These are phyloP conservation scores for Blastobotrys arbuscula DNA, from an alignment of 1,139 yeast genomes.

Conservation along the genomic window DNA sequence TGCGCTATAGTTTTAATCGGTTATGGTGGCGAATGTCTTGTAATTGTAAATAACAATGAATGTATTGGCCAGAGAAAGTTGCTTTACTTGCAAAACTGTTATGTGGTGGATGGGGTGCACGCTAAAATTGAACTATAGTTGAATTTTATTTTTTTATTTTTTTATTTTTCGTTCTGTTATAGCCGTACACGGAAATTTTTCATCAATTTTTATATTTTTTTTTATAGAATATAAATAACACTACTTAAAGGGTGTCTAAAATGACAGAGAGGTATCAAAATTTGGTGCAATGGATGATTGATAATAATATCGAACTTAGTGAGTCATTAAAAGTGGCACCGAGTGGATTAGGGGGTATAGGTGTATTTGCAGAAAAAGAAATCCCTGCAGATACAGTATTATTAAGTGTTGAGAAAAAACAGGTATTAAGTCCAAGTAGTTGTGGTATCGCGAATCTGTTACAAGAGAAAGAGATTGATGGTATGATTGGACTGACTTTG, in stretches of 20 bases:
- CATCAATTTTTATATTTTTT: too few relatives aligned
- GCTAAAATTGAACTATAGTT: too few relatives aligned
- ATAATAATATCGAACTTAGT: constrained; percentile 26
- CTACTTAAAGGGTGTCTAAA: too few relatives aligned
- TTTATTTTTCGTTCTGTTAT: neutral
- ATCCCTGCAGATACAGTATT: constrained; percentile 33
- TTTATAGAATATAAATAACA: too few relatives aligned
- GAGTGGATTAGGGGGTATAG: constrained; percentile 62
- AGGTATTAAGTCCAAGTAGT: constrained; percentile 32
- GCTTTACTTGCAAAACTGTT: too few relatives aligned
- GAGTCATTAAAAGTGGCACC: constrained; percentile 38
- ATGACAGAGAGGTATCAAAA: constrained; percentile 17
- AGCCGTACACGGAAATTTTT: too few relatives aligned
- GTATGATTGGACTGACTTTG: constrained; percentile 61
- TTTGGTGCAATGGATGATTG: constrained; percentile 29
- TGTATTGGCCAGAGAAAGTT: too few relatives aligned
- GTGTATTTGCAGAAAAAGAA: constrained; percentile 56
- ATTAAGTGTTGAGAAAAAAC: constrained; percentile 30
- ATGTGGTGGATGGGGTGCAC: too few relatives aligned
- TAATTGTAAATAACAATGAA: too few relatives aligned
- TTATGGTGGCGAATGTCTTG: neutral
- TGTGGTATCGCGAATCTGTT: constrained; percentile 63
- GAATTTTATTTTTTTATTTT: neutral
- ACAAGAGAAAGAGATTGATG: constrained; percentile 53
- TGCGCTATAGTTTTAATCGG: neutral